Percentiles rank a stretch among this genome's conserved stretches.
These are phyloP conservation scores for Oldenlandia corymbosa DNA, from an alignment of 257 asterid genomes.

Conservation along the genomic window DNA sequence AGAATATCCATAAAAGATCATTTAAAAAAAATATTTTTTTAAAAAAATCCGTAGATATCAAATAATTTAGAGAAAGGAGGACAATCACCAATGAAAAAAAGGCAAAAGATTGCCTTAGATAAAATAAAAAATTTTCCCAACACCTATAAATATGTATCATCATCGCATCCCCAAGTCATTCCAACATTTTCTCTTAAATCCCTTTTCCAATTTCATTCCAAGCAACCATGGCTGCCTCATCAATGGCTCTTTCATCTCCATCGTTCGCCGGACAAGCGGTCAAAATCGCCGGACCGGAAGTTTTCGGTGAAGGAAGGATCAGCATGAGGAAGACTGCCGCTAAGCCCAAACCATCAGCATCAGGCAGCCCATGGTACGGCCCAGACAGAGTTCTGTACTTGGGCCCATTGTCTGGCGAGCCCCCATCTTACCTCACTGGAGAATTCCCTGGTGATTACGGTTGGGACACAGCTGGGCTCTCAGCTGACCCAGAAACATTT, in stretches of 20 bases:
- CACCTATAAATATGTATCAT: neutral
- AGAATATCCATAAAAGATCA: too few relatives aligned
- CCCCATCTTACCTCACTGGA: conserved; percentile 49
- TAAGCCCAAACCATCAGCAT: conserved; percentile 16
- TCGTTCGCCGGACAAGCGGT: conserved; percentile 46
- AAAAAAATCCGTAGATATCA: too few relatives aligned
- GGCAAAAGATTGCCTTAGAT: neutral
- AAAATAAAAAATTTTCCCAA: neutral
- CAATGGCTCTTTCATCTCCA: conserved; percentile 56
- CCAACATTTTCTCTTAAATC: neutral
- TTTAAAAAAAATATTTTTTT: too few relatives aligned
- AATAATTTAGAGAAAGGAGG: too few relatives aligned
- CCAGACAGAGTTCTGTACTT: conserved; percentile 45
- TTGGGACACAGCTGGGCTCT: conserved; percentile 53
- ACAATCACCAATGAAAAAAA: neutral
- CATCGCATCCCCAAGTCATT: neutral
- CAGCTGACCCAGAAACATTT: conserved; percentile 45
- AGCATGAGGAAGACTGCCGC: conserved; percentile 34
- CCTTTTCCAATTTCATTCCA: neutral
- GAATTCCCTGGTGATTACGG: conserved; percentile 56
- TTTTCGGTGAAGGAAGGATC: conserved; percentile 37
- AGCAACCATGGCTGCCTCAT: conserved; percentile 36
- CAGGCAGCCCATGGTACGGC: conserved; percentile 51
- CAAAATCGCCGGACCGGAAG: conserved; percentile 29
- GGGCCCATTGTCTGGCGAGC: conserved; percentile 46